A percentile compares a stretch with the other conserved stretches of the same genome.
phyloP scores from a whole-genome alignment of 495 filamentous ascomycete genomes.

The Talaromyces wortmannii region DNA sequence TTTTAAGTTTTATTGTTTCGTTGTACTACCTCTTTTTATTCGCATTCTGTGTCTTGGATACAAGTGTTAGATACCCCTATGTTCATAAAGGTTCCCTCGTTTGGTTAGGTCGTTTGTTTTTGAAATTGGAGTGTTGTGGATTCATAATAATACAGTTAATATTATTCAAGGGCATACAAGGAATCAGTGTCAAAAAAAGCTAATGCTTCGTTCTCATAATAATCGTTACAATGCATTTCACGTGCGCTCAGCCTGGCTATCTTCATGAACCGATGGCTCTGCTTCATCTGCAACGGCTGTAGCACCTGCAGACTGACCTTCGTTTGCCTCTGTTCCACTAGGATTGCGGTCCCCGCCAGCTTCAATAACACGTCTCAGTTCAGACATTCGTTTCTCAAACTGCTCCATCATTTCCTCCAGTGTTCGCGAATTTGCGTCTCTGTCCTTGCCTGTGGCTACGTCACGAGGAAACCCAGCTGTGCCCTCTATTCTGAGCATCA shows the following conservation, averaged over 20 bases:
- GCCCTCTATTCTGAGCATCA: conserved; percentile 68
- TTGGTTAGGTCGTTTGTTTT: too few relatives aligned
- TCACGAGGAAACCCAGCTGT: conserved; percentile 23
- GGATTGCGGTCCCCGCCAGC: conserved; percentile 8
- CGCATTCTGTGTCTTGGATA: conserved; percentile 1
- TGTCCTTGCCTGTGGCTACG: conserved; percentile 20
- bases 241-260: too few relatives aligned
- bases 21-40: neutral
- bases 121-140: too few relatives aligned
- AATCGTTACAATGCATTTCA: too few relatives aligned
- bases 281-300: neutral
- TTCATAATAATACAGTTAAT: too few relatives aligned
- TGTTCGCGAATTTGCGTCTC: conserved; percentile 23
- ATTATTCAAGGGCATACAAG: too few relatives aligned
- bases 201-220: too few relatives aligned
- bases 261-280: neutral
- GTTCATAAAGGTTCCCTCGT: too few relatives aligned
- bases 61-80: neutral
- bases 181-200: too few relatives aligned
- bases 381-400: conserved; percentile 59
- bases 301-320: neutral
- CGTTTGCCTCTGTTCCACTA: neutral
- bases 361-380: conserved; percentile 39
- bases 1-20: too few relatives aligned
- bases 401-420: conserved; percentile 53